These are phyloP conservation scores for Debaryomycetaceae sp. DNA, from an alignment of 1,139 yeast species.

Conservation along the genomic window DNA sequence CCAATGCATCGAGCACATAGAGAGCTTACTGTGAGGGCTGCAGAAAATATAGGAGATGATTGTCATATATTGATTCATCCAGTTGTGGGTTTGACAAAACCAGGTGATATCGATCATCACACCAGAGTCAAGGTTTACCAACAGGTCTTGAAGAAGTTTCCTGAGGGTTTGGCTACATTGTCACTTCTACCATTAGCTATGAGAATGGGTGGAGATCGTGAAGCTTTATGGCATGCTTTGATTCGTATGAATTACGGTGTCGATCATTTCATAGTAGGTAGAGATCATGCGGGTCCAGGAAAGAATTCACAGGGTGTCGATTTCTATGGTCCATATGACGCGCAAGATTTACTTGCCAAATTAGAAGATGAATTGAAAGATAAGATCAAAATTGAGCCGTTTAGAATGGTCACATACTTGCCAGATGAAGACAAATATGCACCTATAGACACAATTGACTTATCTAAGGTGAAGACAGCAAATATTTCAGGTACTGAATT, in stretches of 20 bases:
- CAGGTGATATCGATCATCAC: constrained; percentile 97
- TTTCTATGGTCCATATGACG: constrained; percentile 96
- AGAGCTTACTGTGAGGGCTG: constrained; percentile 94
- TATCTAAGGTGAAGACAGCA: constrained; percentile 70
- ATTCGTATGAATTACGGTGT: constrained; percentile 97
- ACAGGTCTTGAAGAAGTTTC: constrained; percentile 87
- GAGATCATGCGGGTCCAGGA: constrained; percentile 99
- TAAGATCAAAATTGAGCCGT: constrained; percentile 83
- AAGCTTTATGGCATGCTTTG: constrained; percentile 97
- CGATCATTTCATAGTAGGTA: constrained; percentile 93
- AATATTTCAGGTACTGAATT: constrained; percentile 95
- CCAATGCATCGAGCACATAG: constrained; percentile 99
- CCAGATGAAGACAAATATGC: constrained; percentile 96
- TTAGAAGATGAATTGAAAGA: constrained; percentile 68
- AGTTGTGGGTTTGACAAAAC: constrained; percentile 94
- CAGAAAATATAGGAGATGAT: constrained; percentile 46
- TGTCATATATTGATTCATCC: constrained; percentile 88
- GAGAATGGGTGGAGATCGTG: constrained; percentile 99
- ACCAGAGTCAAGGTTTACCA: constrained; percentile 95
- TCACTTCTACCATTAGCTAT: constrained; percentile 90
- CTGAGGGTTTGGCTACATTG: constrained; percentile 87
- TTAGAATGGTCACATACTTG: constrained; percentile 93
- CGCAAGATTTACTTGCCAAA: constrained; percentile 81
- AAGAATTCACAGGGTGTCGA: constrained; percentile 89
- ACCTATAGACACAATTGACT: constrained; percentile 87